Conservation (phyloP, 257 asterid species). For the Plectranthus barbatus region DNA sequence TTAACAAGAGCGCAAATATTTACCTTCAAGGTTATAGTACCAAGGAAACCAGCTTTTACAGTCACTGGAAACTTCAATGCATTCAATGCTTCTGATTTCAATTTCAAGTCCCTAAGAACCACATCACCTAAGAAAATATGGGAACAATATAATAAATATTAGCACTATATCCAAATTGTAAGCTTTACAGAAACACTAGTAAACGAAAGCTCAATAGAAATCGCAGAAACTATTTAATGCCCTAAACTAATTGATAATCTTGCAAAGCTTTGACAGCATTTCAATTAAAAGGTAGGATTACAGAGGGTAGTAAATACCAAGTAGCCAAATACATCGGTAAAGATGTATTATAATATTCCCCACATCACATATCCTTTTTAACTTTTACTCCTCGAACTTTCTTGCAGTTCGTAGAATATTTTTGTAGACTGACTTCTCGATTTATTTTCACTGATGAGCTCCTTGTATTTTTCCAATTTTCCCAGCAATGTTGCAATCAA, state of each 20-base stretch:
- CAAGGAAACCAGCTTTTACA: constrained; percentile 95
- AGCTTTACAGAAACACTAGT: constrained; percentile 2
- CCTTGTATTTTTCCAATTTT: not conserved
- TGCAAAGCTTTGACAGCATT: not conserved
- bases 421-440: not conserved
- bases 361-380: not conserved
- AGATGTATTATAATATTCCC: not conserved
- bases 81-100: constrained; percentile 93
- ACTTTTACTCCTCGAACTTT: not conserved
- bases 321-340: not conserved
- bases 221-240: not conserved
- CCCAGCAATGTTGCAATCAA: not conserved
- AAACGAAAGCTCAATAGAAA: not conserved
- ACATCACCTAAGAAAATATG: constrained; percentile 66
- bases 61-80: constrained; percentile 89
- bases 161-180: constrained; percentile 8
- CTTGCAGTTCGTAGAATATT: not conserved
- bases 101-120: constrained; percentile 86
- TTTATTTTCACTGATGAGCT: not conserved
- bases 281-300: not conserved
- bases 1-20: constrained; percentile 1
- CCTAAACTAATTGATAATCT: not conserved
- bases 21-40: constrained; percentile 94
- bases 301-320: not conserved
- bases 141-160: constrained; percentile 10